Evolutionary conservation across 177 flowering plant species (phyloP), one percentile per base, ranked within the genome.

Genomic region (Tripterygium wilfordii): DNA sequence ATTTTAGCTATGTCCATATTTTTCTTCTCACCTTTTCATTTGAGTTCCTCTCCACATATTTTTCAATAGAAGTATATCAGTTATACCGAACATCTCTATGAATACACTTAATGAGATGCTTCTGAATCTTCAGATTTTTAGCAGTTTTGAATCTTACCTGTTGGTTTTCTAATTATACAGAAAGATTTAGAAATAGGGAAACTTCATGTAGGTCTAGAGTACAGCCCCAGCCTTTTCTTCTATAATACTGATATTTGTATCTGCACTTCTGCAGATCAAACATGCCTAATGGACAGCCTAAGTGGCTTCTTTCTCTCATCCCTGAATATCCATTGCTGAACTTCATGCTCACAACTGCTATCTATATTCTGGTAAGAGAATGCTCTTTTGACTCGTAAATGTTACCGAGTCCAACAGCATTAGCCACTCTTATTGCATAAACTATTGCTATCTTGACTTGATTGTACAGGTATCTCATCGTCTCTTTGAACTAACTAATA

Each of bases 241-340:
- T 8, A n/a, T n/a, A n/a, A n/a, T n/a, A n/a, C n/a, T n/a, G n/a
- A n/a, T n/a, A n/a, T n/a, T 20, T 51, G 8, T 38, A 25, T 68
- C 13, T 75, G 74, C 84, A 89, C 17, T 36, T 36, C 95, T 77
- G 74, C 85, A 90, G 97, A 67, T 80, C 97, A 51, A 62, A 68
- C 59, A 26, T 61, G 51, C 86, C 97, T 18, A 79, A 90, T 60
- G 98, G 98, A 49, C 98, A 90, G 69, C 98, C 98, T 10, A 88
- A 85, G 57, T 79, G 88, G 98, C 95, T 90, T 45, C 96, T 90
- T 45, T 81, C 71, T 39, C 43, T 88, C 21, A 81, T 90, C 38
- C 98, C 98, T 27, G 83, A 69, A 25, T 90, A 80, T 59, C 95
- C 96, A 5, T 29, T 90, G 72, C 85, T 88, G 31, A 90, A 90